phyloP scores from a whole-genome alignment of 2,329 filamentous ascomycete genomes.

The Ophiosphaerella narmari region DNA sequence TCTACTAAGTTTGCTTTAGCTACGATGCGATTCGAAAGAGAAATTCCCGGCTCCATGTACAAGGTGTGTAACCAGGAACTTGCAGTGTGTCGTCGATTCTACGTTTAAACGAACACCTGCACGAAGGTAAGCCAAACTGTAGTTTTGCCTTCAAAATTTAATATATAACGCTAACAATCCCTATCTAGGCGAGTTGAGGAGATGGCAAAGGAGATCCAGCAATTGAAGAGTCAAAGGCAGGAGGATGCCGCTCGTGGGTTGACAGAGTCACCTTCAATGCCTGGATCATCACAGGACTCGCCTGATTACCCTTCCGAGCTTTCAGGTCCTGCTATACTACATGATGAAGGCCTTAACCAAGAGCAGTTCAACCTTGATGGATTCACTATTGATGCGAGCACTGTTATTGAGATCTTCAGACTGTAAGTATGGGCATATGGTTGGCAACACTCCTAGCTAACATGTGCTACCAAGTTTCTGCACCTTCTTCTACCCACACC shows the following conservation, averaged over 20 bases:
- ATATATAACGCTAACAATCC: background rate
- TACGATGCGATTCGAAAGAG: conserved; percentile 24
- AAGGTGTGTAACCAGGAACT: conserved; percentile 18
- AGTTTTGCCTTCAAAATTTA: background rate
- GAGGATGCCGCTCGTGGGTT: conserved; percentile 8
- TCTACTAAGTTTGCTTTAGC: conserved; percentile 10
- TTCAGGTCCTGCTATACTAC: conserved; percentile 10
- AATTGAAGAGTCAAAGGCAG: conserved; percentile 14
- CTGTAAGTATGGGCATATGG: conserved; percentile 9
- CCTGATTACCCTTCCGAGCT: conserved; percentile 12
- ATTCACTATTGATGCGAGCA: conserved; percentile 14
- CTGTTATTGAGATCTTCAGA: conserved; percentile 20
- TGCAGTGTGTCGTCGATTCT: conserved; percentile 30
- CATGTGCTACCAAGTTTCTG: conserved; percentile 16
- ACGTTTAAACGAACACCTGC: conserved; percentile 29
- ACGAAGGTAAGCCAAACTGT: conserved; percentile 18
- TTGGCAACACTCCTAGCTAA: background rate
- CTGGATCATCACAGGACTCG: conserved; percentile 10
- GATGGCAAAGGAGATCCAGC: conserved; percentile 28
- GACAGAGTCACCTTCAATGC: conserved; percentile 17
- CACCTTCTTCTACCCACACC: conserved; percentile 23
- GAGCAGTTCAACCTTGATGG: conserved; percentile 18
- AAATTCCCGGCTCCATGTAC: conserved; percentile 28
- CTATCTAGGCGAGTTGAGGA: conserved; percentile 24
- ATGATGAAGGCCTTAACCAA: conserved; percentile 8